phyloP scores from a whole-genome alignment of 257 asterid genomes.

The Misopates orontium region DNA sequence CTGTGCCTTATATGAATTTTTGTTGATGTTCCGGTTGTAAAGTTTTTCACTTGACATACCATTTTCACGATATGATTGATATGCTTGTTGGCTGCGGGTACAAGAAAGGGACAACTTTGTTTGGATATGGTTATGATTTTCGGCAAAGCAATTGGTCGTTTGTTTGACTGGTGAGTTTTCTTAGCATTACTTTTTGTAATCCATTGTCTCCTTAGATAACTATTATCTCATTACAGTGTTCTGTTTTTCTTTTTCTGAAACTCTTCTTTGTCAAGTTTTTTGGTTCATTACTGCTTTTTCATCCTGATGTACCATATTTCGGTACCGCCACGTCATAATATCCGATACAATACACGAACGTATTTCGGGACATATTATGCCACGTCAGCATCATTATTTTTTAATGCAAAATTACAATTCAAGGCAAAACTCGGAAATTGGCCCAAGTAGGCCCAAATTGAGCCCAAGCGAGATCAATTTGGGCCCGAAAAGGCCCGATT shows the following conservation, averaged over 20 bases:
- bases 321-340: too few relatives aligned
- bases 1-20: conserved; percentile 23
- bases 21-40: conserved; percentile 60
- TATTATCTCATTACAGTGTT: too few relatives aligned
- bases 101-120: conserved; percentile 82
- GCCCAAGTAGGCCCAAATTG: too few relatives aligned
- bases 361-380: too few relatives aligned
- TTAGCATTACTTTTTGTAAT: background rate
- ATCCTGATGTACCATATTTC: conserved; percentile 22
- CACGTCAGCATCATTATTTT: too few relatives aligned
- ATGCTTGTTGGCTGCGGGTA: conserved; percentile 98
- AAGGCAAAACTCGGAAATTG: too few relatives aligned
- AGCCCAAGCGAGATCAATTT: too few relatives aligned
- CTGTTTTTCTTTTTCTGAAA: too few relatives aligned
- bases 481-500: too few relatives aligned
- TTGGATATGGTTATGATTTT: conserved; percentile 92
- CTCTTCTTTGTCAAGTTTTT: too few relatives aligned
- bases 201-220: background rate
- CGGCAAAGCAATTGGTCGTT: conserved; percentile 93
- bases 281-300: background rate
- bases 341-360: too few relatives aligned
- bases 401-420: too few relatives aligned
- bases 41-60: conserved; percentile 67
- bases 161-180: conserved; percentile 26
- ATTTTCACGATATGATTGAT: conserved; percentile 90